A percentile compares a stretch with the other conserved stretches of the same genome.
Conservation (phyloP, 2,329 filamentous ascomycete species). For the Diaporthe australafricana region DNA sequence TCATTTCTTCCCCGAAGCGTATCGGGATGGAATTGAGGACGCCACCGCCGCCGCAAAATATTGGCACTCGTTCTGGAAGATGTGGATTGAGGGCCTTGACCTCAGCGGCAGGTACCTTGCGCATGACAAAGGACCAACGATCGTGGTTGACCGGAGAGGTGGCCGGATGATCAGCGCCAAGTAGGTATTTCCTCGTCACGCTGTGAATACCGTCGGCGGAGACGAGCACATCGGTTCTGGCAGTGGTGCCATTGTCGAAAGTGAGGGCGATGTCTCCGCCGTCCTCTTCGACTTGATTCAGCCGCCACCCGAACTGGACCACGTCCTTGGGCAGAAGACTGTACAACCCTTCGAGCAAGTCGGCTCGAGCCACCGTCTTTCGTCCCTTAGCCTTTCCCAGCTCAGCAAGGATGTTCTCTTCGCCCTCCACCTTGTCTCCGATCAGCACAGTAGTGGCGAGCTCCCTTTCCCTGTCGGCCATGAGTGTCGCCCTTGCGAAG, state of each 20-base stretch:
- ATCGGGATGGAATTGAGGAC: constrained; percentile 1
- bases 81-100: not conserved
- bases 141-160: constrained; percentile 44
- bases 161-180: constrained; percentile 43
- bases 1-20: constrained; percentile 6
- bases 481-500: constrained; percentile 6
- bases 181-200: constrained; percentile 49
- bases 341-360: constrained; percentile 46
- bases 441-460: constrained; percentile 42
- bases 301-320: constrained; percentile 41
- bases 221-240: constrained; percentile 48
- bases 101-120: not conserved
- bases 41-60: constrained; percentile 7
- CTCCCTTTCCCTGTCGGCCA: constrained; percentile 12
- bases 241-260: constrained; percentile 4
- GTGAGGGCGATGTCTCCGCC: not conserved
- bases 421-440: constrained; percentile 48
- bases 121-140: constrained; percentile 41
- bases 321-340: constrained; percentile 41
- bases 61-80: not conserved
- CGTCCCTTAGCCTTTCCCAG: constrained; percentile 48
- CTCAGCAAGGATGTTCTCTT: constrained; percentile 49
- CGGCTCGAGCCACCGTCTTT: constrained; percentile 48
- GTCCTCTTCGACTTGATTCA: not conserved
- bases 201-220: constrained; percentile 54